These are phyloP conservation scores for Apiospora hydei DNA, from an alignment of 2,329 filamentous ascomycete genomes.

Conservation along the genomic window DNA sequence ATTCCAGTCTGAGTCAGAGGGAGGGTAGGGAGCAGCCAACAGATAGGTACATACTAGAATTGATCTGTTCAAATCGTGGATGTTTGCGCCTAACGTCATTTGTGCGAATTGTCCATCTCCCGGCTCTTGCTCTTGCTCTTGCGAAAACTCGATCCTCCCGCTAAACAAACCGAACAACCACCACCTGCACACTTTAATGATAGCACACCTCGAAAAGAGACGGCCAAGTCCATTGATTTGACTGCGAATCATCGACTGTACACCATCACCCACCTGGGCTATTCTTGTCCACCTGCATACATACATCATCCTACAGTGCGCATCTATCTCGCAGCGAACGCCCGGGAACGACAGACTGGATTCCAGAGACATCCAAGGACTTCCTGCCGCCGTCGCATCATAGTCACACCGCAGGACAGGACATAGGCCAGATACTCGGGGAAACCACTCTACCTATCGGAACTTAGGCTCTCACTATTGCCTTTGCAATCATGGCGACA, in stretches of 20 bases:
- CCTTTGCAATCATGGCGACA: constrained; percentile 11
- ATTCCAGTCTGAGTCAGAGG: constrained; percentile 13
- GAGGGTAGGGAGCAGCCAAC: background rate
- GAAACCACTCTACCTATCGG: background rate
- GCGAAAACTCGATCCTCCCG: constrained; percentile 3
- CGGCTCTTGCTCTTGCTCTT: background rate
- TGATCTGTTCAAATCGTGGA: background rate
- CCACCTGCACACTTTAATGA: background rate
- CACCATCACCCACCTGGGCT: background rate
- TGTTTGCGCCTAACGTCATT: constrained; percentile 17
- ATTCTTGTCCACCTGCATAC: background rate
- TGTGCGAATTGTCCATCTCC: constrained; percentile 9
- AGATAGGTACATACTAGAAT: background rate
- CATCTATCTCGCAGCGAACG: background rate
- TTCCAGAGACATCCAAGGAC: background rate
- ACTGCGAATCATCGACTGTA: constrained; percentile 10
- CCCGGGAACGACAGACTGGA: background rate
- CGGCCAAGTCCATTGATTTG: background rate
- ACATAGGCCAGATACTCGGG: constrained; percentile 10
- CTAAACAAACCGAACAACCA: background rate
- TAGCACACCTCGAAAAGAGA: background rate
- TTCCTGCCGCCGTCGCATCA: constrained; percentile 9
- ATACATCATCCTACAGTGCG: background rate
- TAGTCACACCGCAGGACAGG: background rate
- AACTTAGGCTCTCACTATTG: background rate